Conservation (phyloP, 2,329 filamentous ascomycete genomes). For the Diaporthe vexans region DNA sequence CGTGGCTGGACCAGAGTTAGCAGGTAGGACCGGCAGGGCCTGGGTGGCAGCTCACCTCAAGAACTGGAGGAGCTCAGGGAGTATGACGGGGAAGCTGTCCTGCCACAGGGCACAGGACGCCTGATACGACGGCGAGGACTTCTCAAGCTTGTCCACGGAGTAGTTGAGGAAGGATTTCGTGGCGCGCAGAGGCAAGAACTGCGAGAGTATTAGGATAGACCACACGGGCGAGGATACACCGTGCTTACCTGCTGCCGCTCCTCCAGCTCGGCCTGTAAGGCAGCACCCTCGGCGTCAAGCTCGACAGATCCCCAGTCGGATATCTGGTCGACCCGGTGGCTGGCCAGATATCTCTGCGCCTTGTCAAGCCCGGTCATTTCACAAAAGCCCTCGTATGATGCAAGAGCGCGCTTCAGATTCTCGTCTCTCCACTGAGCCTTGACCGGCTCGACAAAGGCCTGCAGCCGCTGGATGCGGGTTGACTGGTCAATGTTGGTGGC, state of each 20-base stretch:
- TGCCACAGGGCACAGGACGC: slow-evolving; percentile 88
- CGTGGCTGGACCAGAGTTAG: slow-evolving; percentile 70
- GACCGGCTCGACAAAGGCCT: slow-evolving; percentile 85
- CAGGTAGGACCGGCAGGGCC: background rate
- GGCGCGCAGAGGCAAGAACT: slow-evolving; percentile 83
- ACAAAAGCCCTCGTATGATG: slow-evolving; percentile 84
- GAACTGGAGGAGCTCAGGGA: slow-evolving; percentile 89
- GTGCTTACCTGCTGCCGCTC: slow-evolving; percentile 75
- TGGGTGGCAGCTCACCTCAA: slow-evolving; percentile 67
- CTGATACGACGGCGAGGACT: slow-evolving; percentile 78
- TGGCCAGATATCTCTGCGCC: slow-evolving; percentile 83
- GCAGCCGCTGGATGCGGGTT: slow-evolving; percentile 79
- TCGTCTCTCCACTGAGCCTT: slow-evolving; percentile 83
- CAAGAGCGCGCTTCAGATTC: slow-evolving; percentile 76
- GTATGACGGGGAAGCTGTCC: slow-evolving; percentile 82
- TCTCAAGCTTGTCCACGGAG: slow-evolving; percentile 89
- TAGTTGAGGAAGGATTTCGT: slow-evolving; percentile 95
- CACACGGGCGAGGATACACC: too few relatives aligned
- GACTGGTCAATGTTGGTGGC: slow-evolving; percentile 79
- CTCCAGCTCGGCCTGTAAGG: slow-evolving; percentile 83
- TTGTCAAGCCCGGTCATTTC: slow-evolving; percentile 83
- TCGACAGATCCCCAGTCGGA: slow-evolving; percentile 85
- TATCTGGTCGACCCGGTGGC: slow-evolving; percentile 79
- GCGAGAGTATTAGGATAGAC: background rate
- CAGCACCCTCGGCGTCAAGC: slow-evolving; percentile 83